phyloP scores from a whole-genome alignment of 352 stramenopile genomes.

The Globisporangium barbulae region DNA sequence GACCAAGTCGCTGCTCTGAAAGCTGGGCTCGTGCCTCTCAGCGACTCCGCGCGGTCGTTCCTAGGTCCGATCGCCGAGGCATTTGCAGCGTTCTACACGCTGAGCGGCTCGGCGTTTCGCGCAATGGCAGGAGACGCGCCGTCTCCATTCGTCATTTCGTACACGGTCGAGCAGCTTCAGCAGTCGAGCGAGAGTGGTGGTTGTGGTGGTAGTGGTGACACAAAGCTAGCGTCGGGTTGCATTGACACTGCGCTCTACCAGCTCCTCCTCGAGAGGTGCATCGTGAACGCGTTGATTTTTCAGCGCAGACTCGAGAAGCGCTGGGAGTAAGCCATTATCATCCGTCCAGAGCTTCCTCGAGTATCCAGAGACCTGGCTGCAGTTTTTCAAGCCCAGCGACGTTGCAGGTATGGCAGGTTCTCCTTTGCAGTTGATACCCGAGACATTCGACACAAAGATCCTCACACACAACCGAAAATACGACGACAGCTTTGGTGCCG shows the following conservation, averaged over 20 bases:
- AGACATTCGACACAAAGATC: too few species aligned
- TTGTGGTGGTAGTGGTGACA: background rate
- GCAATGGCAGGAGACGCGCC: background rate
- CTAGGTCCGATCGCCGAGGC: conserved; percentile 7
- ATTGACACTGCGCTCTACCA: conserved; percentile 13
- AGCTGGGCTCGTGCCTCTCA: conserved; percentile 7
- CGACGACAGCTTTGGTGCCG: background rate
- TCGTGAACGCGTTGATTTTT: conserved; percentile 7
- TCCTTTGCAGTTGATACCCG: too few species aligned
- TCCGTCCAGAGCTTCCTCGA: too few species aligned
- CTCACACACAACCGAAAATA: conserved; percentile 2
- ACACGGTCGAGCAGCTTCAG: conserved; percentile 14
- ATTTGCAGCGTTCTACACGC: conserved; percentile 10
- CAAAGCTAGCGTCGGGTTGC: background rate
- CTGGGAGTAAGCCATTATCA: conserved; percentile 10
- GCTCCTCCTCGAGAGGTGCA: conserved; percentile 10
- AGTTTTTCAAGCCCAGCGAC: too few species aligned
- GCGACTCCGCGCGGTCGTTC: background rate
- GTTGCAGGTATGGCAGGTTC: too few species aligned
- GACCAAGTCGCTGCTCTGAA: conserved; percentile 8
- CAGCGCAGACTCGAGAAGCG: conserved; percentile 8
- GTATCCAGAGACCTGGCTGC: too few species aligned
- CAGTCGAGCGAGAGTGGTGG: background rate
- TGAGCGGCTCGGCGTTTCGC: conserved; percentile 12
- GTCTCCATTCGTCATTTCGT: conserved; percentile 15